A percentile compares a stretch with the other conserved stretches of the same genome.
Evolutionary conservation across 192 early-diverging fungal genomes (phyloP).

Genomic region (Obelidium mucronatum): DNA sequence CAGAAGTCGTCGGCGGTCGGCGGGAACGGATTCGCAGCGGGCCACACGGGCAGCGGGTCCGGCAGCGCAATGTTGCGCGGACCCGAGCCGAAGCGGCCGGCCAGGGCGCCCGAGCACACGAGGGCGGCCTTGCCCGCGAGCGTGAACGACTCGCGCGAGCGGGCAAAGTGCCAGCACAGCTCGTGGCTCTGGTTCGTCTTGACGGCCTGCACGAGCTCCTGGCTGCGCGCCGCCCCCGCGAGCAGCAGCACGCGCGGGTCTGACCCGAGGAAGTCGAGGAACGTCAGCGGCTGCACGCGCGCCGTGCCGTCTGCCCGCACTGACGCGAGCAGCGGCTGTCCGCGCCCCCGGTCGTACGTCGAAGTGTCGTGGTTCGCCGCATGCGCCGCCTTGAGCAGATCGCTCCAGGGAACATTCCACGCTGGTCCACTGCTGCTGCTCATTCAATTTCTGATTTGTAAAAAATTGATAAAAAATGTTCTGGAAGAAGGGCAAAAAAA

Average conservation of each 20-base stretch:
- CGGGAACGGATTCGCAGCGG: conserved; percentile 6
- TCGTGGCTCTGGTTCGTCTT: conserved; percentile 70
- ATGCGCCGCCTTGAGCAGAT: background rate
- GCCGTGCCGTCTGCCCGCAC: too few species aligned
- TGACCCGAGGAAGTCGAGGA: conserved; percentile 70
- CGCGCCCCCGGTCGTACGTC: conserved; percentile 25
- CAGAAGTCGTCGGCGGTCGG: conserved; percentile 65
- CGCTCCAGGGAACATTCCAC: conserved; percentile 4
- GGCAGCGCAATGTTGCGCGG: conserved; percentile 57
- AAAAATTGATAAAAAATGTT: background rate
- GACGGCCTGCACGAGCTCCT: conserved; percentile 72
- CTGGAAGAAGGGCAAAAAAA: too few species aligned
- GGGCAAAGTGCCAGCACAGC: conserved; percentile 74
- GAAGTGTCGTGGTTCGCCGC: conserved; percentile 8
- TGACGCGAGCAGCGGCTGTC: too few species aligned
- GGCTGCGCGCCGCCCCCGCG: conserved; percentile 71
- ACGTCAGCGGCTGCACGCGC: conserved; percentile 64
- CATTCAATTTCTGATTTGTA: background rate
- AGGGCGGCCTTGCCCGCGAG: conserved; percentile 76
- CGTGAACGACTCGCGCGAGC: conserved; percentile 71
- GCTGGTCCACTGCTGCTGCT: background rate
- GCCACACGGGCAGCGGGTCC: too few species aligned
- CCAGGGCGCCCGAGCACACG: conserved; percentile 71
- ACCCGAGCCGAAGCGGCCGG: conserved; percentile 64
- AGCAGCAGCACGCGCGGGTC: conserved; percentile 71